Base-by-base conservation (phyloP, 2,329 filamentous ascomycete species). In the Cercospora sojina region DNA sequence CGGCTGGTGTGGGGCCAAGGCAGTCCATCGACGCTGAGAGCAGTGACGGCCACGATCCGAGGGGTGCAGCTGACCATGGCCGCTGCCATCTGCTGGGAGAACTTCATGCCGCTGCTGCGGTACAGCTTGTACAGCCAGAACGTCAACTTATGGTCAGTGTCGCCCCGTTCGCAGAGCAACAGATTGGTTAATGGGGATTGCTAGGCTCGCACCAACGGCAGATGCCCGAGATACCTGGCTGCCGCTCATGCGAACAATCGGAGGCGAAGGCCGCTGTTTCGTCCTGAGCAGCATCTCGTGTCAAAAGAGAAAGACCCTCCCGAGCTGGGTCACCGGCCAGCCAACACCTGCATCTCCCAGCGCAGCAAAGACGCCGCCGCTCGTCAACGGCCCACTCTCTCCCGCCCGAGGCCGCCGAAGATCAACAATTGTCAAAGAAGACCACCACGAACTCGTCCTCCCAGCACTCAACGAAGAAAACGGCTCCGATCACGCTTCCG, bases 61-160 rank as follows among this genome's bases (percentile, higher is more conserved):
- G 92, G 92, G 59, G 86, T 93, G 2, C 88, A 87, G 69, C 80
- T 97, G 67, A 94, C 91, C 64, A 85, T 97, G 67, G 93, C 90
- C 0, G 88, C 91, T 3, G 94, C 93, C 3, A 96, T 98, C 71
- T 97, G 93, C 83, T 97, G 93, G 93, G 93, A 98, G 79, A 97
- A 91, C 78, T 96, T 94, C 80, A 97, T 97, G 93, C 93, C 93
- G 0, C 82, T 97, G 18, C 83, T 97, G 7, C 87, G 94, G 18
- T 91, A 96, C 76, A 85, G 88, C 16, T 83, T 97, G 41, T 98
- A 97, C 78, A 85, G 87, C 2, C 94, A 97, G 78, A 96, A 96
- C 75, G 88, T 97, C 74, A 96, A 96, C 77, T 81, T 97, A 12
- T 97, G 94, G 43, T 49, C 43, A 49, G 43, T 49, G 12, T 49